Conservation (phyloP, 768 basidiomycete genomes). For the Vishniacozyma victoriae region DNA sequence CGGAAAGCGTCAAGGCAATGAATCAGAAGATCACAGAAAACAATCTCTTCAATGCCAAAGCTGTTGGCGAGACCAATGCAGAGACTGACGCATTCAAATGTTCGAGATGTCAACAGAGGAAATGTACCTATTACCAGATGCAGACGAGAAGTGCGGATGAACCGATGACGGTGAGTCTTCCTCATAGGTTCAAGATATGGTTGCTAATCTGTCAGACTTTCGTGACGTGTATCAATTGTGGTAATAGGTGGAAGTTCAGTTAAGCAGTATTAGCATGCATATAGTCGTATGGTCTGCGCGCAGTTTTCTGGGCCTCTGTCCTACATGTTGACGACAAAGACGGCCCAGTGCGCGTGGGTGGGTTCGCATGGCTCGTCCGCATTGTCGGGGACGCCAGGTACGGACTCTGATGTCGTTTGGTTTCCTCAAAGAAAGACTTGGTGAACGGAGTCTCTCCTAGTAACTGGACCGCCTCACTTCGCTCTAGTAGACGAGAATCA, state of each 20-base stretch:
- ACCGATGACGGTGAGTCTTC: slow-evolving; percentile 79
- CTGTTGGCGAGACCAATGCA: slow-evolving; percentile 61
- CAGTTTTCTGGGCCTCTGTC: no score
- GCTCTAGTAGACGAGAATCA: no score
- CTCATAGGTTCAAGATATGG: background rate
- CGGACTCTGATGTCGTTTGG: no score
- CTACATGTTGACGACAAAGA: no score
- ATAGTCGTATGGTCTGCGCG: no score
- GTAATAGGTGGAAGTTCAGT: slow-evolving; percentile 43
- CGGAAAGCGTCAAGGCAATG: slow-evolving; percentile 78
- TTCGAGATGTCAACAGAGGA: slow-evolving; percentile 78
- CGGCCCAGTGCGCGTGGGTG: no score
- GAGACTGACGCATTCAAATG: slow-evolving; percentile 99
- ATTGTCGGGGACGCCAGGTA: no score
- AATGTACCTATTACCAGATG: slow-evolving; percentile 80
- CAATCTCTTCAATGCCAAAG: slow-evolving; percentile 84
- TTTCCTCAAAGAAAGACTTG: no score
- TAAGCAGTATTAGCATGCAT: no score
- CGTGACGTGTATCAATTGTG: slow-evolving; percentile 59
- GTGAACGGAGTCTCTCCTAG: no score
- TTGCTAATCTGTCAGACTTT: slow-evolving; percentile 59
- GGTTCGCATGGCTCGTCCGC: no score
- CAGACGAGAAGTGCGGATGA: slow-evolving; percentile 98
- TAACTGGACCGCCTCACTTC: no score
- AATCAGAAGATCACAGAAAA: slow-evolving; percentile 74